A percentile compares a stretch with the other conserved stretches of the same genome.
phyloP scores from a whole-genome alignment of 2,329 filamentous ascomycete genomes.

The Graphilbum sp. region DNA sequence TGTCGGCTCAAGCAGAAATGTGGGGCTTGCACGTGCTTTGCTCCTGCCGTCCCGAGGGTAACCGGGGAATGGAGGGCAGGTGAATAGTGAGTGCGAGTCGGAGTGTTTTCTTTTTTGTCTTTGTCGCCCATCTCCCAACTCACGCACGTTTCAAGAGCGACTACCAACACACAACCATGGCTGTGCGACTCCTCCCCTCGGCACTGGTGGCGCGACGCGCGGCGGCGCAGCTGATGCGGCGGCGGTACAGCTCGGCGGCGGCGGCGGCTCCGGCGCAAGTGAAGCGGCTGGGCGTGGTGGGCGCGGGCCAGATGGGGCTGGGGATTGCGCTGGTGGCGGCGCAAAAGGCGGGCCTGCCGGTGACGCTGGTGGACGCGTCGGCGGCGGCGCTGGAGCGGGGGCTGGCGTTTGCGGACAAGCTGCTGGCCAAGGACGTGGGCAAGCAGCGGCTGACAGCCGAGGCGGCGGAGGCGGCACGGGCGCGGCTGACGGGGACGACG shows the following conservation, averaged over 20 bases:
- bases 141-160: no score
- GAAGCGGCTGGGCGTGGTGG: slow-evolving; percentile 78
- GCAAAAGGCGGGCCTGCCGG: slow-evolving; percentile 65
- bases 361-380: slow-evolving; percentile 71
- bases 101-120: no score
- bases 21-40: slow-evolving; percentile 1
- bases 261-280: slow-evolving; percentile 49
- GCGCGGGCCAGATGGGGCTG: slow-evolving; percentile 92
- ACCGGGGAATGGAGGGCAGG: no score
- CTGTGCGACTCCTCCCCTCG: neutral
- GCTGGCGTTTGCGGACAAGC: slow-evolving; percentile 81
- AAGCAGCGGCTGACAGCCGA: slow-evolving; percentile 76
- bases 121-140: no score
- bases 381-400: slow-evolving; percentile 79
- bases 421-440: slow-evolving; percentile 79
- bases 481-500: slow-evolving; percentile 52
- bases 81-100: no score
- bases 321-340: slow-evolving; percentile 93
- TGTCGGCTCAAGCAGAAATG: no score
- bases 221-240: slow-evolving; percentile 6
- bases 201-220: neutral
- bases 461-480: slow-evolving; percentile 57
- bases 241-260: slow-evolving; percentile 52
- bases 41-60: no score
- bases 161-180: neutral